These are phyloP conservation scores for Saturnispora zaruensis DNA, from an alignment of 805 yeast genomes.

Conservation along the genomic window DNA sequence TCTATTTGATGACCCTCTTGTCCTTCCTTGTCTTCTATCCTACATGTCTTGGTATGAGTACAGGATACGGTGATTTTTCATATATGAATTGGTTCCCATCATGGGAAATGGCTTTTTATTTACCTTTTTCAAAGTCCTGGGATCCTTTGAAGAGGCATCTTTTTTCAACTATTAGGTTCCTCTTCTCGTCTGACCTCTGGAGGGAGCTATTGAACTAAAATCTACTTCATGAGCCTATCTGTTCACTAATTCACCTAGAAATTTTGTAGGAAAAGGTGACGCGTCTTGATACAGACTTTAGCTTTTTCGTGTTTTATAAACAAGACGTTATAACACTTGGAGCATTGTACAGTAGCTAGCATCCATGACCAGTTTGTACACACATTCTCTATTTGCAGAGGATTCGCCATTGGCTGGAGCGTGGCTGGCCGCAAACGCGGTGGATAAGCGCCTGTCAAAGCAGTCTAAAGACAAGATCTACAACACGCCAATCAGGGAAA, in stretches of 20 bases:
- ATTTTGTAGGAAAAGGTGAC: not conserved
- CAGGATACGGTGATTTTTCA: slow-evolving; percentile 32
- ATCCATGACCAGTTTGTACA: slow-evolving; percentile 24
- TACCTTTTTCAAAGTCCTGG: slow-evolving; percentile 4
- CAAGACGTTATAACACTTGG: not conserved
- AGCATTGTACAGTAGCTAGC: not conserved
- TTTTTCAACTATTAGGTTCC: not conserved
- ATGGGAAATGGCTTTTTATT: slow-evolving; percentile 30
- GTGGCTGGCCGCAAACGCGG: slow-evolving; percentile 80
- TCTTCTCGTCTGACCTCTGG: not conserved
- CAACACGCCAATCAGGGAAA: slow-evolving; percentile 59
- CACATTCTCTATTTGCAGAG: slow-evolving; percentile 47
- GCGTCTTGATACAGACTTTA: not conserved
- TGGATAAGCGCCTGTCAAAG: slow-evolving; percentile 68
- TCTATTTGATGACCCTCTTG: slow-evolving; percentile 35
- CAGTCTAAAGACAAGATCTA: slow-evolving; percentile 45
- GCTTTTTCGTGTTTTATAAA: not conserved
- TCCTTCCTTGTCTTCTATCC: slow-evolving; percentile 55
- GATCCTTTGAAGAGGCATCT: not conserved
- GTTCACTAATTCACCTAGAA: not conserved
- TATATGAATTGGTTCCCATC: slow-evolving; percentile 41
- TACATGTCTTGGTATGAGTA: slow-evolving; percentile 59
- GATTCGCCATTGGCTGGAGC: slow-evolving; percentile 84
- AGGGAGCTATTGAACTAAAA: not conserved
- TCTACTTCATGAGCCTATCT: not conserved